phyloP scores from a whole-genome alignment of 306 rosid genomes.

The Rosa rugosa region DNA sequence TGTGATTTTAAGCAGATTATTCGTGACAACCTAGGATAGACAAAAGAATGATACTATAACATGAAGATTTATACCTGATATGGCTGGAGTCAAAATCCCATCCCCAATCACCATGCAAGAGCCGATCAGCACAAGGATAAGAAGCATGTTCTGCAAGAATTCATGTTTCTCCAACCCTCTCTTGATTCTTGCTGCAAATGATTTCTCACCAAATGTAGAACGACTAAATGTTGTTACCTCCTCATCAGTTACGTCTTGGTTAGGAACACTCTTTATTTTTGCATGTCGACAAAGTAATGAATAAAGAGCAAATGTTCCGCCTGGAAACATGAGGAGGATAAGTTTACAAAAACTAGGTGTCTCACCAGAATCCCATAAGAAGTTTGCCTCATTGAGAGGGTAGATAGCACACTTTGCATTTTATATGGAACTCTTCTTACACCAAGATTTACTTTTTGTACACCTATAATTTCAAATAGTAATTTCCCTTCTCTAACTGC shows the following conservation, averaged over 20 bases:
- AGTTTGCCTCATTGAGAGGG: background rate
- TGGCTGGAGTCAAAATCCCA: conserved; percentile 96
- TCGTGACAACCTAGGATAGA: background rate
- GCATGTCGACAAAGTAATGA: conserved; percentile 97
- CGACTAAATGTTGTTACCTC: conserved; percentile 91
- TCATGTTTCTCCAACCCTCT: conserved; percentile 69
- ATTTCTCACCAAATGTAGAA: conserved; percentile 70
- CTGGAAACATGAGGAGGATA: conserved; percentile 30
- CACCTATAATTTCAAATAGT: background rate
- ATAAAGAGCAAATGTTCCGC: conserved; percentile 96
- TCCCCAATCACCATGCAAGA: conserved; percentile 97
- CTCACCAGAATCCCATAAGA: conserved; percentile 19
- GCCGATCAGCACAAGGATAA: conserved; percentile 88
- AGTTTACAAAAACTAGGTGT: conserved; percentile 23
- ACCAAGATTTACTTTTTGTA: background rate
- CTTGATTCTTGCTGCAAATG: conserved; percentile 86
- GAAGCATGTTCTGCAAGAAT: conserved; percentile 55
- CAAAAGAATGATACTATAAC: conserved; percentile 8
- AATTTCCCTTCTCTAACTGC: background rate
- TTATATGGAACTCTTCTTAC: background rate
- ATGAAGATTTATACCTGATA: conserved; percentile 61
- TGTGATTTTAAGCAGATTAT: background rate
- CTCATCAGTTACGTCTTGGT: conserved; percentile 91
- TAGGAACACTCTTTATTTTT: conserved; percentile 78
- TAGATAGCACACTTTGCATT: background rate